phyloP scores from a whole-genome alignment of 371 early-diverging fungal genomes.

The Nosema granulosis region DNA sequence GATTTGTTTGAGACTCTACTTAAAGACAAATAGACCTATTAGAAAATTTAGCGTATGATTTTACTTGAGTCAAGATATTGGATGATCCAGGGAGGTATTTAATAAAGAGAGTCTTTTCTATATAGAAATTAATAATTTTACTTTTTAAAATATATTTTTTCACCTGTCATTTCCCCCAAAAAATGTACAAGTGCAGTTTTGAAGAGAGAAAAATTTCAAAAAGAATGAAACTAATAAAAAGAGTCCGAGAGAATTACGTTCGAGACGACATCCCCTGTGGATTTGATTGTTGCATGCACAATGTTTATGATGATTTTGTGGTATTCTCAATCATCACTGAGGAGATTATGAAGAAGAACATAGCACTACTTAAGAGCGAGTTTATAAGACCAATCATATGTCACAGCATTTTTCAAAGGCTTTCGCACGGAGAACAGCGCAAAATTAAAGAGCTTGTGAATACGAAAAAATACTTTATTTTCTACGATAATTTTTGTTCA shows the following conservation, averaged over 20 bases:
- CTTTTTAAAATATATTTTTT: slow-evolving; percentile 4
- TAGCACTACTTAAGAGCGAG: slow-evolving; percentile 40
- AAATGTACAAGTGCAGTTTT: slow-evolving; percentile 23
- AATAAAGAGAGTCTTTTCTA: slow-evolving; percentile 19
- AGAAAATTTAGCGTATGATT: slow-evolving; percentile 54
- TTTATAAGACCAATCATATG: slow-evolving; percentile 35
- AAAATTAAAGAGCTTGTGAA: slow-evolving; percentile 16
- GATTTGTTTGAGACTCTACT: too few species aligned
- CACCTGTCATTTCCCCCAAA: background rate
- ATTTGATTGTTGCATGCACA: slow-evolving; percentile 40
- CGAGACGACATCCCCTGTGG: slow-evolving; percentile 50
- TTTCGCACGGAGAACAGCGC: slow-evolving; percentile 6
- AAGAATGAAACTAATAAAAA: slow-evolving; percentile 35
- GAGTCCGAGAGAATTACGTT: slow-evolving; percentile 31
- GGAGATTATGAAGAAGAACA: slow-evolving; percentile 22
- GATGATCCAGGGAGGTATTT: background rate
- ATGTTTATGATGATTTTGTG: background rate
- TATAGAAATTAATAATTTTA: slow-evolving; percentile 5
- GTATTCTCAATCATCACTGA: slow-evolving; percentile 41
- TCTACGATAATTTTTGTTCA: slow-evolving; percentile 42
- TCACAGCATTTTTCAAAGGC: slow-evolving; percentile 26
- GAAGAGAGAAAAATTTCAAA: slow-evolving; percentile 33
- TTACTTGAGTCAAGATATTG: slow-evolving; percentile 57
- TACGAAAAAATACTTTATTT: slow-evolving; percentile 26
- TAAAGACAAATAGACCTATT: slow-evolving; percentile 26